Conservation (phyloP, 2,329 filamentous ascomycete genomes). For the Penicillium sp. region DNA sequence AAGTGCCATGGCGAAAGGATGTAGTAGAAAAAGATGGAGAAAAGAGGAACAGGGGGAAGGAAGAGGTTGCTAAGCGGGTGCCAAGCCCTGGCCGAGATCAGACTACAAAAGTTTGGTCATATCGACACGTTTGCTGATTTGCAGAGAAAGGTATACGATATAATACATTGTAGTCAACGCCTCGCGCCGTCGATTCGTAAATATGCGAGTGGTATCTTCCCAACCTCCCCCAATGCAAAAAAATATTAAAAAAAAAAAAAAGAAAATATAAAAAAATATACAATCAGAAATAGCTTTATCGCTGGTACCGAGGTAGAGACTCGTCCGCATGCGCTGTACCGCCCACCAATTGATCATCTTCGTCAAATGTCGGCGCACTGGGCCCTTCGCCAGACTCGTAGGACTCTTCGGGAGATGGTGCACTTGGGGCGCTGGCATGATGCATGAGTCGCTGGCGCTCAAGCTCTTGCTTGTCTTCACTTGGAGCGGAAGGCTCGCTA, state of each 20-base stretch:
- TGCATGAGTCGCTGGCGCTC: slow-evolving; percentile 62
- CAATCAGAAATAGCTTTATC: slow-evolving; percentile 25
- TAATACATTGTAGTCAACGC: slow-evolving; percentile 20
- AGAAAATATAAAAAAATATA: slow-evolving; percentile 12
- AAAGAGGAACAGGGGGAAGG: slow-evolving; percentile 1
- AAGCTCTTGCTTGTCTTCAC: slow-evolving; percentile 75
- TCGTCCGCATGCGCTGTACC: slow-evolving; percentile 37
- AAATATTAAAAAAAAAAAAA: too few species aligned
- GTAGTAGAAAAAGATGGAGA: background rate
- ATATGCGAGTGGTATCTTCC: slow-evolving; percentile 35
- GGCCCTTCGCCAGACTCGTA: slow-evolving; percentile 33
- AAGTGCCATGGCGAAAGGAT: slow-evolving; percentile 31
- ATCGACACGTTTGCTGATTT: background rate
- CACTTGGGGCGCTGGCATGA: slow-evolving; percentile 58
- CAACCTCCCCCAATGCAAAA: slow-evolving; percentile 26
- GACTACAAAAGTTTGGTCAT: slow-evolving; percentile 1
- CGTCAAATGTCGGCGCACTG: slow-evolving; percentile 58
- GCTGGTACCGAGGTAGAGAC: slow-evolving; percentile 44
- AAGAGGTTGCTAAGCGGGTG: slow-evolving; percentile 18
- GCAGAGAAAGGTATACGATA: slow-evolving; percentile 5
- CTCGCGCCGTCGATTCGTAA: slow-evolving; percentile 6
- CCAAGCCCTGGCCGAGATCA: slow-evolving; percentile 19
- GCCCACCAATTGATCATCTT: slow-evolving; percentile 47
- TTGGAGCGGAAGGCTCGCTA: slow-evolving; percentile 26
- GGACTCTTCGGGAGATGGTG: slow-evolving; percentile 19